phyloP scores from a whole-genome alignment of 2,329 filamentous ascomycete species.

The Dothiorella sarmentorum region DNA sequence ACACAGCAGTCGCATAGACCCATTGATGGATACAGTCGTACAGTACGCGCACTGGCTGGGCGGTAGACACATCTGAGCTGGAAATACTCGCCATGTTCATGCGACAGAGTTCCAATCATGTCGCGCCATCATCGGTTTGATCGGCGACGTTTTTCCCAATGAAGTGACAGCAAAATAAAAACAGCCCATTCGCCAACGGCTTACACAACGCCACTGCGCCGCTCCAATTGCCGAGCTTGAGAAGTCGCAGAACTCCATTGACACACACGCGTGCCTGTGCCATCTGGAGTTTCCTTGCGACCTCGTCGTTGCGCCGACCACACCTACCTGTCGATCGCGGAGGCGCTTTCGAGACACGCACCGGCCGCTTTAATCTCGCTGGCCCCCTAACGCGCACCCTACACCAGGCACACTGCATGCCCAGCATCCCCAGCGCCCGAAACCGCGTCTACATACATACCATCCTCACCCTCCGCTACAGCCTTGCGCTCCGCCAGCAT shows the following conservation, averaged over 20 bases:
- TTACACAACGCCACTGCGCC: too few relatives aligned
- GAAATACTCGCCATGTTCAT: neutral
- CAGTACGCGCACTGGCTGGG: too few relatives aligned
- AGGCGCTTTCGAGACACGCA: neutral
- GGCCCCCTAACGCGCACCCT: conserved; percentile 9
- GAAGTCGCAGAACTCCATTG: too few relatives aligned
- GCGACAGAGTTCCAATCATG: neutral
- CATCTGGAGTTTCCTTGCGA: neutral
- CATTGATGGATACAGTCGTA: too few relatives aligned
- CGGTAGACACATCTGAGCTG: neutral
- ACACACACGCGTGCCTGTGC: neutral
- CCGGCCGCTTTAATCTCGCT: conserved; percentile 10
- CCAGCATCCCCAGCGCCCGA: conserved; percentile 4
- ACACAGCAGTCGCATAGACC: too few relatives aligned
- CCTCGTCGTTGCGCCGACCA: neutral
- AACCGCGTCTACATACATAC: neutral
- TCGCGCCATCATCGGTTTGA: neutral
- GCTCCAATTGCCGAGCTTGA: too few relatives aligned
- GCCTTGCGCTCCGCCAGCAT: neutral
- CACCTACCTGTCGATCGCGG: conserved; percentile 1
- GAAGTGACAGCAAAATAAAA: neutral
- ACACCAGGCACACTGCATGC: conserved; percentile 1
- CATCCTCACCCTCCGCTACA: neutral
- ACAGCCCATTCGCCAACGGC: neutral
- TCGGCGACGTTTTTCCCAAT: neutral